These are phyloP conservation scores for Pseudocercospora ulei DNA, from an alignment of 2,329 filamentous ascomycete species.

Conservation along the genomic window DNA sequence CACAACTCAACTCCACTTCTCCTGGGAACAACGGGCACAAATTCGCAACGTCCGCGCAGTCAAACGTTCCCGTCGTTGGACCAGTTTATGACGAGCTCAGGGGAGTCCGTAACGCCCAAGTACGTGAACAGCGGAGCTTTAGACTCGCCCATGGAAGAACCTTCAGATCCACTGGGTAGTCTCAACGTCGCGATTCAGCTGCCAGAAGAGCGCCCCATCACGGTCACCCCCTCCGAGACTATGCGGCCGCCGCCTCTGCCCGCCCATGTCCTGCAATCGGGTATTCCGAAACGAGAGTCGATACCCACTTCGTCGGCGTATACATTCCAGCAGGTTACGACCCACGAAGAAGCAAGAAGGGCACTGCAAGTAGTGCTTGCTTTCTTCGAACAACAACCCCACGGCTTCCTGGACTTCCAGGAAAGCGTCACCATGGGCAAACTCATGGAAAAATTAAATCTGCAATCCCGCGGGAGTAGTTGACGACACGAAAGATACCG, in stretches of 20 bases:
- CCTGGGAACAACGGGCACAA: slow-evolving; percentile 42
- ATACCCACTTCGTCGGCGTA: slow-evolving; percentile 21
- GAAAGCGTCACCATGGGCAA: slow-evolving; percentile 71
- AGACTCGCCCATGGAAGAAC: slow-evolving; percentile 33
- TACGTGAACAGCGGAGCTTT: slow-evolving; percentile 38
- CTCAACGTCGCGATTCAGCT: slow-evolving; percentile 38
- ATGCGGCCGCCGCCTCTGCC: slow-evolving; percentile 44
- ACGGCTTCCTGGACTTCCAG: slow-evolving; percentile 60
- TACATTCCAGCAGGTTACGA: slow-evolving; percentile 48
- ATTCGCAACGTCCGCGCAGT: slow-evolving; percentile 67
- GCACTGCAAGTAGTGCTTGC: slow-evolving; percentile 72
- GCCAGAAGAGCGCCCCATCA: slow-evolving; percentile 21
- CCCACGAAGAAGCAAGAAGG: slow-evolving; percentile 73
- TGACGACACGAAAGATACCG: slow-evolving; percentile 12
- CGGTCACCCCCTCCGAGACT: slow-evolving; percentile 32
- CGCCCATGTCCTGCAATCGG: slow-evolving; percentile 27
- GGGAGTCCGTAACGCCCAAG: slow-evolving; percentile 50
- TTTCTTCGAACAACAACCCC: slow-evolving; percentile 65
- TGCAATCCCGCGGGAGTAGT: slow-evolving; percentile 36
- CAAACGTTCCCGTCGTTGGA: slow-evolving; percentile 75
- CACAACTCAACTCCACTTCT: slow-evolving; percentile 34
- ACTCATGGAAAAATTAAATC: slow-evolving; percentile 73
- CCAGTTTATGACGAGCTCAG: slow-evolving; percentile 46
- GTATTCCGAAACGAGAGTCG: slow-evolving; percentile 19
- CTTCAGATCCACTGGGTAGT: slow-evolving; percentile 32